Conservation (phyloP, 2,329 filamentous ascomycete genomes). For the Colletotrichum noveboracense region DNA sequence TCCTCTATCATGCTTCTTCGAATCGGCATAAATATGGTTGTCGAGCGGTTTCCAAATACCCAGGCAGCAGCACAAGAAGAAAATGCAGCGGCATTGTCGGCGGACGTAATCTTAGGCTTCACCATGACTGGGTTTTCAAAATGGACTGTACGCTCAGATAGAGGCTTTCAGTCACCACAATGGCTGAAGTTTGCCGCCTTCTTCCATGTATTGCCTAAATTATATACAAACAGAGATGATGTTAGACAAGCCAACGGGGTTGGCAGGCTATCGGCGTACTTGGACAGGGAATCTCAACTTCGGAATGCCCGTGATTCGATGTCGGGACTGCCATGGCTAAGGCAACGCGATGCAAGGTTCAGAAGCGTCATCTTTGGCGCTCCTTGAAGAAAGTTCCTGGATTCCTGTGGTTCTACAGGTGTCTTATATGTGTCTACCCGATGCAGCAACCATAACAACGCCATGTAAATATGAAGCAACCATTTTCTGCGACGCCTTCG, state of each 20-base stretch:
- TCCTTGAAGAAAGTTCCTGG: neutral
- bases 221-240: neutral
- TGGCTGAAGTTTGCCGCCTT: neutral
- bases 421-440: neutral
- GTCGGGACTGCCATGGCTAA: neutral
- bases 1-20: neutral
- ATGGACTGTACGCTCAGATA: neutral
- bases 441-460: neutral
- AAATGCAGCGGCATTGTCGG: neutral
- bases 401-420: neutral
- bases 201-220: neutral
- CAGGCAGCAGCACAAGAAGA: neutral
- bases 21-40: neutral
- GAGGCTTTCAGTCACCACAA: neutral
- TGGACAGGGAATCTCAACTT: rapidly evolving
- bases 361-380: neutral
- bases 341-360: neutral
- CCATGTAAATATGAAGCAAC: rapidly evolving
- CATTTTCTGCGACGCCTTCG: neutral
- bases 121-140: too few species aligned
- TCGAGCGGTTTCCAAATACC: neutral
- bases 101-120: too few species aligned
- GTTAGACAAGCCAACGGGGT: rapidly evolving
- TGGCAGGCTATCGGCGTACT: neutral
- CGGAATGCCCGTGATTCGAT: rapidly evolving